Percentiles rank a stretch among this genome's conserved stretches.
These are phyloP conservation scores for Clavispora santaluciae DNA, from an alignment of 805 yeast species.

Conservation along the genomic window DNA sequence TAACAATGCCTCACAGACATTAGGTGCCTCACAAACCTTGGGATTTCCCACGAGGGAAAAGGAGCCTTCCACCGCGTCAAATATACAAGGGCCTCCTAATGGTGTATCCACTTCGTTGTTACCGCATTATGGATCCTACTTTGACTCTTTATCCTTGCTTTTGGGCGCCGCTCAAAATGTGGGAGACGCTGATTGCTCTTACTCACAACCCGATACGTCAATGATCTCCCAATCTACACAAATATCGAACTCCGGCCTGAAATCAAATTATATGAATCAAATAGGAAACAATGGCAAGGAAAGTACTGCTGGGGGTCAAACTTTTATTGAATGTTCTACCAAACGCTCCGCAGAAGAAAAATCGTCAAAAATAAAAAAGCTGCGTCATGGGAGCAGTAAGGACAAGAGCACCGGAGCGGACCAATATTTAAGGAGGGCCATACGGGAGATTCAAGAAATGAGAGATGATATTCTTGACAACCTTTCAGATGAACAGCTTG, in stretches of 20 bases:
- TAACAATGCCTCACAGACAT: not conserved
- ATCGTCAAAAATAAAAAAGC: not conserved
- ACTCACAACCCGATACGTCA: slow-evolving; percentile 4
- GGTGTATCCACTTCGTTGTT: too few species aligned
- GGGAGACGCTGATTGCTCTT: not conserved
- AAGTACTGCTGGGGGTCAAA: too few species aligned
- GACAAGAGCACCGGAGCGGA: not conserved
- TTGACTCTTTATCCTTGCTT: slow-evolving; percentile 5
- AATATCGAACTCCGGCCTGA: slow-evolving; percentile 2
- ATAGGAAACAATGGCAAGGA: too few species aligned
- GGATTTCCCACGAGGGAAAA: not conserved
- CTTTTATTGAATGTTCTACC: not conserved
- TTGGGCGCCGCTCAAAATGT: slow-evolving; percentile 4
- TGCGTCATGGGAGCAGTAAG: not conserved
- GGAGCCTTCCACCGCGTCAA: too few species aligned
- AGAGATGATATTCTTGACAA: slow-evolving; percentile 4
- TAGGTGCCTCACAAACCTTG: not conserved
- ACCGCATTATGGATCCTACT: not conserved
- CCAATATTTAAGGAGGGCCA: not conserved
- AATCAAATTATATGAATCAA: not conserved
- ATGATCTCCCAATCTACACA: slow-evolving; percentile 10
- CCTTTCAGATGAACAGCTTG: slow-evolving; percentile 11
- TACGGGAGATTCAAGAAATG: slow-evolving; percentile 5
- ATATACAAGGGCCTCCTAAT: too few species aligned
- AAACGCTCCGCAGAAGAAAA: not conserved